These are phyloP conservation scores for Sonneratia caseolaris DNA, from an alignment of 345 rosid genomes.

Conservation along the genomic window DNA sequence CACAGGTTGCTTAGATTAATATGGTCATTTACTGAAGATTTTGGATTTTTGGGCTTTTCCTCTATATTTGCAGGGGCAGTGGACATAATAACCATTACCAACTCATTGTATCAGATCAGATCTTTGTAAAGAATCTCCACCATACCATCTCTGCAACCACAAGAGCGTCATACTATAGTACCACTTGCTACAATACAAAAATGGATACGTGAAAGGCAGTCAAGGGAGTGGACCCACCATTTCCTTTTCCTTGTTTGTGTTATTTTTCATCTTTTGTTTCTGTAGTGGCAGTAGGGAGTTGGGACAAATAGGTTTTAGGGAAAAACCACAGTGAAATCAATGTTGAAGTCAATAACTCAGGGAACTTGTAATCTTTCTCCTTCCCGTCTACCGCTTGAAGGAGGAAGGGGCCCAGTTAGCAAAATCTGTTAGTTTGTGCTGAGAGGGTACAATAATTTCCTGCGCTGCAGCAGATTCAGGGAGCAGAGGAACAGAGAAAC, in stretches of 20 bases:
- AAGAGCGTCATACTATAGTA: constrained; percentile 17
- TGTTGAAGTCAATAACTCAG: constrained; percentile 14
- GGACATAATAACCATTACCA: constrained; percentile 22
- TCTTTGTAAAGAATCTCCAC: constrained; percentile 23
- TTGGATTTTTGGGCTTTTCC: not conserved
- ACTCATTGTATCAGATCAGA: constrained; percentile 13
- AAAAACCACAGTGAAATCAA: not conserved
- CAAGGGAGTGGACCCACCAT: constrained; percentile 36
- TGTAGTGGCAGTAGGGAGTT: constrained; percentile 14
- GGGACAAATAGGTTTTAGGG: constrained; percentile 20
- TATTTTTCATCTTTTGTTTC: constrained; percentile 17
- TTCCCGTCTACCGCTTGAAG: constrained; percentile 15
- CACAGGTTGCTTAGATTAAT: too few species aligned
- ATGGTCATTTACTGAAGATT: not conserved
- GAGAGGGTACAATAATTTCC: constrained; percentile 16
- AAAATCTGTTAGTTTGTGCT: constrained; percentile 11
- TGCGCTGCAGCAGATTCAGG: constrained; percentile 23
- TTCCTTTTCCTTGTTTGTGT: constrained; percentile 26
- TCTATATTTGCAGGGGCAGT: constrained; percentile 20
- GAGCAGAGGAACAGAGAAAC: constrained; percentile 3
- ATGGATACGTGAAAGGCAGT: constrained; percentile 35
- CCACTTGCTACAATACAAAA: constrained; percentile 40
- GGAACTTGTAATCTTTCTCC: constrained; percentile 3
- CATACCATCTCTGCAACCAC: not conserved
- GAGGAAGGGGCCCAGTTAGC: constrained; percentile 19